Evolutionary conservation across 1,284 basidiomycete genomes (phyloP).

Genomic region (Puccinia hordei): DNA sequence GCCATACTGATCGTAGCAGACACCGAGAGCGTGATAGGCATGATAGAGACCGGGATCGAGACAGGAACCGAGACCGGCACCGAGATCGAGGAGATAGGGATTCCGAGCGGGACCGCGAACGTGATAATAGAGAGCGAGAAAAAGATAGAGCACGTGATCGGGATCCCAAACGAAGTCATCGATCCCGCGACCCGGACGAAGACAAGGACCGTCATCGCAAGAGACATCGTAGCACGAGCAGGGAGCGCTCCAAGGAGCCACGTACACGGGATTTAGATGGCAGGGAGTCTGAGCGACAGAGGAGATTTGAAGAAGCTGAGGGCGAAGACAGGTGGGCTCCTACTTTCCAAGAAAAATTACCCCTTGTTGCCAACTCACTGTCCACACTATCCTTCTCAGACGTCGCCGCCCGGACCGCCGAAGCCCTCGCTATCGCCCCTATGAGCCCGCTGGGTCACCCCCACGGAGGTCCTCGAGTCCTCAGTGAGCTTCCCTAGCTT

Average conservation of each 20-base stretch:
- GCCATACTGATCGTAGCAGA: constrained; percentile 41
- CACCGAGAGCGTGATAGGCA: constrained; percentile 43
- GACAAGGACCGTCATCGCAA: constrained; percentile 64
- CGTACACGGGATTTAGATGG: constrained; percentile 52
- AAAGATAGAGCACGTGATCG: constrained; percentile 63
- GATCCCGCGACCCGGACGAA: constrained; percentile 59
- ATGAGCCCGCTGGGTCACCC: constrained; percentile 54
- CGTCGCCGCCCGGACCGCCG: constrained; percentile 45
- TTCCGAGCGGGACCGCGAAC: constrained; percentile 46
- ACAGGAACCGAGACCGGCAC: constrained; percentile 19
- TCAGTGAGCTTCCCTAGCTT: constrained; percentile 13
- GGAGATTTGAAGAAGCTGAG: constrained; percentile 37
- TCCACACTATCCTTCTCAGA: constrained; percentile 68
- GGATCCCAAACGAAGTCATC: constrained; percentile 55
- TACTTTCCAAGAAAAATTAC: background rate
- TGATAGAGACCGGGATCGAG: constrained; percentile 34
- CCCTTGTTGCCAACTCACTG: constrained; percentile 57
- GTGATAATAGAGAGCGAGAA: constrained; percentile 59
- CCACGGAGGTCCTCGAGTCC: constrained; percentile 44
- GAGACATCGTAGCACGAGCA: constrained; percentile 54
- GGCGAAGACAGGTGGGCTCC: constrained; percentile 22
- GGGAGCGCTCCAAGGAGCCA: constrained; percentile 56
- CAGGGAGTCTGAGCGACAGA: constrained; percentile 53
- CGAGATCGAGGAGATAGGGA: constrained; percentile 47
- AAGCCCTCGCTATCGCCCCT: constrained; percentile 52